These are phyloP conservation scores for Postia placenta DNA, from an alignment of 768 basidiomycete genomes.

Conservation along the genomic window DNA sequence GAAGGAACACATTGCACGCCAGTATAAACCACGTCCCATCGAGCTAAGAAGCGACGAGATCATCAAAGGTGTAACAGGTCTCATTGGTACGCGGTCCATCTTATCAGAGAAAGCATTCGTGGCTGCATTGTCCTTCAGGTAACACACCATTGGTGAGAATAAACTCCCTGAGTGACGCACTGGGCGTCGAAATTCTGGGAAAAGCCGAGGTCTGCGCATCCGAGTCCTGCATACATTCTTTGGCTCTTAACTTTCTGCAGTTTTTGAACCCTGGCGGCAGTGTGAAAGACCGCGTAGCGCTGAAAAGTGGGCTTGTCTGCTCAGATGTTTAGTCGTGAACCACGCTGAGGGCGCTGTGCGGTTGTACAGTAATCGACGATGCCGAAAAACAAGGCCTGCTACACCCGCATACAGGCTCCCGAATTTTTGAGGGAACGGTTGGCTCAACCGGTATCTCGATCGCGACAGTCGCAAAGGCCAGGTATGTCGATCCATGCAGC, in stretches of 20 bases:
- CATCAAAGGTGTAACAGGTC: conserved; percentile 71
- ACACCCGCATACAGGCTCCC: conserved; percentile 80
- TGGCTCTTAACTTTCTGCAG: conserved; percentile 32
- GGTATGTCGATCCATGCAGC: conserved; percentile 36
- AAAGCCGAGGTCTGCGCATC: conserved; percentile 74
- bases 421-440: conserved; percentile 96
- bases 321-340: too few relatives aligned
- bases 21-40: conserved; percentile 47
- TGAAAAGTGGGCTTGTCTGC: conserved; percentile 60
- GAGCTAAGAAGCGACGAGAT: conserved; percentile 73
- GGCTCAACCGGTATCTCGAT: conserved; percentile 96
- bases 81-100: conserved; percentile 61
- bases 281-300: conserved; percentile 95
- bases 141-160: conserved; percentile 93
- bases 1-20: conserved; percentile 31
- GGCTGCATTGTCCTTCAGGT: conserved; percentile 40
- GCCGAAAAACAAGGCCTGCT: conserved; percentile 82
- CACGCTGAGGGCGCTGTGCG: background rate
- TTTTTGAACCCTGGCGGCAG: conserved; percentile 96
- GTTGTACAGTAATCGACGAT: conserved; percentile 77
- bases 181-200: conserved; percentile 91
- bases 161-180: conserved; percentile 81
- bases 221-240: background rate
- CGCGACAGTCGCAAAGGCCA: conserved; percentile 85
- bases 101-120: background rate